Evolutionary conservation across 805 yeast genomes (phyloP).

Genomic region (Starmerella sp.): DNA sequence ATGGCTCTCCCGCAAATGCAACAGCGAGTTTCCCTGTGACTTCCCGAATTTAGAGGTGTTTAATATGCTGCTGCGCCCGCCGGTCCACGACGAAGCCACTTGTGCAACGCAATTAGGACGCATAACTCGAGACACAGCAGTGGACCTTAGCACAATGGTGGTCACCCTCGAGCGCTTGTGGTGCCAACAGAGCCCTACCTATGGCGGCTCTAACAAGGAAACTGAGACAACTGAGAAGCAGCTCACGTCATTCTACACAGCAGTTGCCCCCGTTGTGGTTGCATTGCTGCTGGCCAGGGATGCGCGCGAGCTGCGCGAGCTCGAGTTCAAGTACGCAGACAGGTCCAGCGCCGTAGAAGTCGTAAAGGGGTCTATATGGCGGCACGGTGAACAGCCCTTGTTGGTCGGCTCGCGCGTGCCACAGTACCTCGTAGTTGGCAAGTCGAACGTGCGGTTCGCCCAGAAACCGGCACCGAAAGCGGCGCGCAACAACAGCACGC

Average conservation of each 20-base stretch:
- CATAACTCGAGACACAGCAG: background rate
- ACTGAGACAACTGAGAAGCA: background rate
- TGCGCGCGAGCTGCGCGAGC: background rate
- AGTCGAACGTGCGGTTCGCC: background rate
- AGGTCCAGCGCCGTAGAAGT: background rate
- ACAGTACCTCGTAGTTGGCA: background rate
- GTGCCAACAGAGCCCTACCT: background rate
- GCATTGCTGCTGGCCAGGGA: background rate
- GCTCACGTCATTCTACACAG: background rate
- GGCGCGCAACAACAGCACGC: constrained; percentile 1
- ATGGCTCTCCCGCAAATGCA: constrained; percentile 12
- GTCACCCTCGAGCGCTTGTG: background rate
- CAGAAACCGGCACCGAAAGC: background rate
- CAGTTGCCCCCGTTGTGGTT: background rate
- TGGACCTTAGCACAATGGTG: background rate
- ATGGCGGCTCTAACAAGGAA: background rate
- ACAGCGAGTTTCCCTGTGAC: constrained; percentile 6
- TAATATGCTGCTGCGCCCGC: constrained; percentile 4
- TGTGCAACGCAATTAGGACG: background rate
- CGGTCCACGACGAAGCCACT: background rate
- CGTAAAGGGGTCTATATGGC: background rate
- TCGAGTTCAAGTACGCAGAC: constrained; percentile 1
- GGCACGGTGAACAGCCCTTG: background rate
- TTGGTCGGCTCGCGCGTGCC: background rate
- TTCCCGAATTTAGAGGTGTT: constrained; percentile 17